Percentiles rank a stretch among this genome's conserved stretches.
Evolutionary conservation across 495 filamentous ascomycete genomes (phyloP).

Genomic region (Xeromyces bisporus): DNA sequence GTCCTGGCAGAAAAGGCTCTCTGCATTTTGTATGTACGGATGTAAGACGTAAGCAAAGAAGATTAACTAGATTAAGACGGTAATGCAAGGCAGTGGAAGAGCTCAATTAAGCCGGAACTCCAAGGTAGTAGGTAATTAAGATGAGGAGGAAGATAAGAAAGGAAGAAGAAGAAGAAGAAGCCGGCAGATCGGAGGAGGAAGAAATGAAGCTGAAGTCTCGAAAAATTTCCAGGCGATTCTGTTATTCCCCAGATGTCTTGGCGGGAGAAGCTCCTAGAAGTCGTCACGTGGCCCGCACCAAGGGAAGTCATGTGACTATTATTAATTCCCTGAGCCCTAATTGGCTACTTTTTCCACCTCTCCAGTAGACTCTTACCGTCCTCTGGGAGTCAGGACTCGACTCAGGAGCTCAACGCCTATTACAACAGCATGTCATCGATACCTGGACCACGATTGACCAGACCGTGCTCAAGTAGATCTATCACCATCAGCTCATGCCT

Average conservation of each 20-base stretch:
- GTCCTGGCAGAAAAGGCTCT: slow-evolving; percentile 49
- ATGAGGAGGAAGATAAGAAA: slow-evolving; percentile 3
- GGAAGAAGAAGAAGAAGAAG: slow-evolving; percentile 11
- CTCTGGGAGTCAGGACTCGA: too few relatives aligned
- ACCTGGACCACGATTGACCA: too few relatives aligned
- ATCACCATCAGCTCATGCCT: too few relatives aligned
- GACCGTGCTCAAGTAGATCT: too few relatives aligned
- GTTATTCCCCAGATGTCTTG: slow-evolving; percentile 31
- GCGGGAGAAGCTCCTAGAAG: slow-evolving; percentile 31
- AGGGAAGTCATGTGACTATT: slow-evolving; percentile 8
- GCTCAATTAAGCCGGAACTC: too few relatives aligned
- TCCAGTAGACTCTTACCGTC: too few relatives aligned
- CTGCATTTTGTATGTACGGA: slow-evolving; percentile 43
- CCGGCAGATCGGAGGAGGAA: slow-evolving; percentile 10
- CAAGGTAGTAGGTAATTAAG: slow-evolving; percentile 9
- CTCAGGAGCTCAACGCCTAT: too few relatives aligned
- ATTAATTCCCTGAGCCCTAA: background rate
- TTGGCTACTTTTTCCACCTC: too few relatives aligned
- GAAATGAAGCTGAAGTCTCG: slow-evolving; percentile 33
- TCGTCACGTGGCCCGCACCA: slow-evolving; percentile 22
- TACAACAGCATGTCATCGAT: too few relatives aligned
- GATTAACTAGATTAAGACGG: too few relatives aligned
- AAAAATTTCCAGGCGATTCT: slow-evolving; percentile 35
- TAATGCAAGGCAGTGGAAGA: too few relatives aligned
- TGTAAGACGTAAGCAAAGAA: too few relatives aligned